These are phyloP conservation scores for Metschnikowia anglica DNA, from an alignment of 805 yeast species.

Conservation along the genomic window DNA sequence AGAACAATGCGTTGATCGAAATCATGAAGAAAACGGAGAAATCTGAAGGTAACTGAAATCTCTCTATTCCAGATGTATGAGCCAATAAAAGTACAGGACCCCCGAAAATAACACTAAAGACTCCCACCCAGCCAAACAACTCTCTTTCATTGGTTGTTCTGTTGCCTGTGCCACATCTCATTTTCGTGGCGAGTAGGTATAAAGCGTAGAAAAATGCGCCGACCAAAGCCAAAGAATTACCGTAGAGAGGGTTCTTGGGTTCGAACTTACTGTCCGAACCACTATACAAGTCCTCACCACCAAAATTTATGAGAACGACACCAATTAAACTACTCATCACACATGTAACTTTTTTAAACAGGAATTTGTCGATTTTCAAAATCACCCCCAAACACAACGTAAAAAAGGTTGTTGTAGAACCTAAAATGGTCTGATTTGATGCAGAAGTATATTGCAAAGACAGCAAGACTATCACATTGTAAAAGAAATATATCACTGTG, in stretches of 20 bases:
- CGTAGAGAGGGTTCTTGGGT: conserved; percentile 42
- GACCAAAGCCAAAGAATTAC: conserved; percentile 44
- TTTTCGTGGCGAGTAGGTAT: conserved; percentile 44
- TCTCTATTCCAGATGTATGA: conserved; percentile 40
- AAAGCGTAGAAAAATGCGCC: conserved; percentile 50
- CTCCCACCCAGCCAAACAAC: conserved; percentile 49
- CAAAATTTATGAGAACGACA: conserved; percentile 43
- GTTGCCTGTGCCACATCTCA: conserved; percentile 45
- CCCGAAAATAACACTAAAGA: conserved; percentile 39
- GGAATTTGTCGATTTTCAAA: conserved; percentile 42
- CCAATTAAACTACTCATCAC: conserved; percentile 47
- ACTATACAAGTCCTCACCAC: conserved; percentile 8
- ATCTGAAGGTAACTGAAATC: conserved; percentile 40
- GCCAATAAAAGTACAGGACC: conserved; percentile 40
- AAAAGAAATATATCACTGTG: conserved; percentile 41
- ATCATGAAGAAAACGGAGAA: conserved; percentile 34
- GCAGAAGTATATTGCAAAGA: conserved; percentile 51
- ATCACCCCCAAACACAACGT: conserved; percentile 46
- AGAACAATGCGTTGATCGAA: conserved; percentile 42
- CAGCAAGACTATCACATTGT: conserved; percentile 41
- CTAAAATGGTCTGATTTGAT: conserved; percentile 50
- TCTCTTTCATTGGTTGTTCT: conserved; percentile 46
- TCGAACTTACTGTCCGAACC: conserved; percentile 23
- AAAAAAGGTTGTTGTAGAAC: conserved; percentile 52
- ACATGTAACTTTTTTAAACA: conserved; percentile 42